A percentile compares a stretch with the other conserved stretches of the same genome.
Evolutionary conservation across 1,139 yeast species (phyloP).

Genomic region (Pichia sorboxylosa): DNA sequence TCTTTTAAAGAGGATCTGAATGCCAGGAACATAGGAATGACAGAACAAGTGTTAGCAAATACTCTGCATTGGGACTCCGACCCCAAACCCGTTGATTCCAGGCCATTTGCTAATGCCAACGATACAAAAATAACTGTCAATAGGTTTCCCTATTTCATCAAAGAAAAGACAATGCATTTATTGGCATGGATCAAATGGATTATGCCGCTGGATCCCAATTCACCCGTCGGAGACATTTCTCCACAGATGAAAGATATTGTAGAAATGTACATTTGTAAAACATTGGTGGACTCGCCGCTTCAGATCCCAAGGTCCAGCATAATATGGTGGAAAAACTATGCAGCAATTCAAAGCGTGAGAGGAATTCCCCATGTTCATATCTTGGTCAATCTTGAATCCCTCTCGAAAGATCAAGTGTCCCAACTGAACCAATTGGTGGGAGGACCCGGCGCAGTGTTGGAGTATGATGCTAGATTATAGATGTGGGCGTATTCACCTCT

Average conservation of each 20-base stretch:
- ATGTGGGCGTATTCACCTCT: too few species aligned
- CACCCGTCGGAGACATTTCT: constrained; percentile 35
- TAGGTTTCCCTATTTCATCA: constrained; percentile 31
- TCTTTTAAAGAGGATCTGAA: constrained; percentile 14
- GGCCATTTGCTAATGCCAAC: constrained; percentile 17
- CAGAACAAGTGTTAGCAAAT: constrained; percentile 18
- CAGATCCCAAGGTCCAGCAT: constrained; percentile 30
- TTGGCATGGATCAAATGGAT: constrained; percentile 32
- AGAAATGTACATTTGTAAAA: constrained; percentile 30
- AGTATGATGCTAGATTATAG: too few species aligned
- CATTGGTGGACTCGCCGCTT: constrained; percentile 33
- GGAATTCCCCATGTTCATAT: constrained; percentile 52
- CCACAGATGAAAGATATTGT: constrained; percentile 28
- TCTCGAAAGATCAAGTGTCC: too few species aligned
- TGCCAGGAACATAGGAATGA: constrained; percentile 14
- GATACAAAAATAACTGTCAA: constrained; percentile 24
- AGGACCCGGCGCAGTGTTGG: too few species aligned
- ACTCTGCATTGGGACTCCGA: constrained; percentile 21
- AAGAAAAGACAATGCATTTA: constrained; percentile 26
- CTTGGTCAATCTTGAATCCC: constrained; percentile 30
- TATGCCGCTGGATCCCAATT: constrained; percentile 28
- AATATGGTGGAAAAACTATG: constrained; percentile 56
- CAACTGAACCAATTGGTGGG: too few species aligned
- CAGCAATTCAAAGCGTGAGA: constrained; percentile 45
- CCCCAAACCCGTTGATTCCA: constrained; percentile 12